phyloP scores from a whole-genome alignment of 2,329 filamentous ascomycete species.

The Colletotrichum sidae region DNA sequence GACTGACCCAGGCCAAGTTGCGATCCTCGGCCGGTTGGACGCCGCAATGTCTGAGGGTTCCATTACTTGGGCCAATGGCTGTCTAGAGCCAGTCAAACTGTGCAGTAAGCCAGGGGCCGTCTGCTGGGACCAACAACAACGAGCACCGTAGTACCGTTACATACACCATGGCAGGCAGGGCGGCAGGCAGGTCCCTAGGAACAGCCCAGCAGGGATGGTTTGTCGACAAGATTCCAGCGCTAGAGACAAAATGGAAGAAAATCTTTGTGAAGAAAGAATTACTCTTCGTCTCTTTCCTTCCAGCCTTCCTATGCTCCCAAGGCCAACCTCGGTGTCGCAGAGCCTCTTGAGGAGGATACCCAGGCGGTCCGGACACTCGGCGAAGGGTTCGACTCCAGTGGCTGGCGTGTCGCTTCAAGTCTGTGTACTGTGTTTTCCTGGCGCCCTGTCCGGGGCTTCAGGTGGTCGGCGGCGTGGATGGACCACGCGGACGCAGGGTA shows the following conservation, averaged over 20 bases:
- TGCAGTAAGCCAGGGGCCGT: conserved; percentile 12
- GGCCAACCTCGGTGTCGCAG: conserved; percentile 30
- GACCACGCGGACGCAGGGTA: background rate
- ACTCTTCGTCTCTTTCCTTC: conserved; percentile 17
- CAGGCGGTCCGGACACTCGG: background rate
- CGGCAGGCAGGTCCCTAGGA: conserved; percentile 19
- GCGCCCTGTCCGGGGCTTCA: conserved; percentile 20
- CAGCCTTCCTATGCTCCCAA: background rate
- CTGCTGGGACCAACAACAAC: background rate
- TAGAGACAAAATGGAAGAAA: conserved; percentile 16
- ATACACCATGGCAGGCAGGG: background rate
- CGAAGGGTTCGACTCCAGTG: background rate
- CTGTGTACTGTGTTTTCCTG: conserved; percentile 3
- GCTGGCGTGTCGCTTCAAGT: conserved; percentile 1
- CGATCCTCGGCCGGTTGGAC: conserved; percentile 24
- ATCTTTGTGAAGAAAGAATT: conserved; percentile 9
- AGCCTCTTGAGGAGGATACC: conserved; percentile 14
- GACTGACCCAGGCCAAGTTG: conserved; percentile 23
- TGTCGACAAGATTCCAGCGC: conserved; percentile 27
- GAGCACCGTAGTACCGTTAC: no score
- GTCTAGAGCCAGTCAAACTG: conserved; percentile 6
- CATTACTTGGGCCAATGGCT: conserved; percentile 16
- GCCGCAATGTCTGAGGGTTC: conserved; percentile 35
- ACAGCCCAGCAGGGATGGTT: conserved; percentile 8
- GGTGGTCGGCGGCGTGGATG: conserved; percentile 9